These are phyloP conservation scores for Hypoxylon cercidicola DNA, from an alignment of 495 filamentous ascomycete genomes.

Conservation along the genomic window DNA sequence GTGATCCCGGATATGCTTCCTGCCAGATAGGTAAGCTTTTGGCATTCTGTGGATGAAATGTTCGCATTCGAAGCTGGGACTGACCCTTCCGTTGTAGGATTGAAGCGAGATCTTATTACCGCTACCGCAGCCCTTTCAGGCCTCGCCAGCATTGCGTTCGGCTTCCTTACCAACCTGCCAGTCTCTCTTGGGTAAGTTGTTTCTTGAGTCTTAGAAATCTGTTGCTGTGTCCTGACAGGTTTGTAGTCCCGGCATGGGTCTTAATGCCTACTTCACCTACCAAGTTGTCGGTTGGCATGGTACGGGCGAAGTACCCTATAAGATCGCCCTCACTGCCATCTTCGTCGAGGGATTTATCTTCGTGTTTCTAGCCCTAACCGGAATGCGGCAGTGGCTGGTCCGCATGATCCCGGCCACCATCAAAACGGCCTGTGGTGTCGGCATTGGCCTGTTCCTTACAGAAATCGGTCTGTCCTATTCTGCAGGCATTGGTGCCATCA, in stretches of 20 bases:
- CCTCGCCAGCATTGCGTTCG: constrained; percentile 60
- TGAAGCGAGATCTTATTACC: constrained; percentile 81
- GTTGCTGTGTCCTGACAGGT: constrained; percentile 32
- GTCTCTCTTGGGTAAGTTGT: constrained; percentile 66
- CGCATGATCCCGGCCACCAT: constrained; percentile 80
- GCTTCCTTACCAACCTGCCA: constrained; percentile 65
- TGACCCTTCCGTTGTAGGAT: constrained; percentile 49
- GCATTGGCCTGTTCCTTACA: constrained; percentile 82
- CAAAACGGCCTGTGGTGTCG: constrained; percentile 82
- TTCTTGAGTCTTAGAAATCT: constrained; percentile 41
- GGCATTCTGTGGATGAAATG: constrained; percentile 22
- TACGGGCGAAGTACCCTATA: constrained; percentile 71
- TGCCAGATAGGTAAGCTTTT: constrained; percentile 57
- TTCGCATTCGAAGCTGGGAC: neutral
- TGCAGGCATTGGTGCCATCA: constrained; percentile 80
- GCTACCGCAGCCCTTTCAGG: constrained; percentile 79
- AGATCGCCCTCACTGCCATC: constrained; percentile 79
- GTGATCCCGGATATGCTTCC: constrained; percentile 64
- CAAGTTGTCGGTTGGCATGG: constrained; percentile 83
- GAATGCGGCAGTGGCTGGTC: constrained; percentile 86
- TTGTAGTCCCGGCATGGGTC: constrained; percentile 76
- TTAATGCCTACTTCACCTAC: constrained; percentile 89
- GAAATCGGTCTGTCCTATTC: constrained; percentile 79
- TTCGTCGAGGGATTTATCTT: constrained; percentile 81
- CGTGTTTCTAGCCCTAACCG: constrained; percentile 72